phyloP scores from a whole-genome alignment of 192 early-diverging fungal genomes.

The Physocladia obscura region DNA sequence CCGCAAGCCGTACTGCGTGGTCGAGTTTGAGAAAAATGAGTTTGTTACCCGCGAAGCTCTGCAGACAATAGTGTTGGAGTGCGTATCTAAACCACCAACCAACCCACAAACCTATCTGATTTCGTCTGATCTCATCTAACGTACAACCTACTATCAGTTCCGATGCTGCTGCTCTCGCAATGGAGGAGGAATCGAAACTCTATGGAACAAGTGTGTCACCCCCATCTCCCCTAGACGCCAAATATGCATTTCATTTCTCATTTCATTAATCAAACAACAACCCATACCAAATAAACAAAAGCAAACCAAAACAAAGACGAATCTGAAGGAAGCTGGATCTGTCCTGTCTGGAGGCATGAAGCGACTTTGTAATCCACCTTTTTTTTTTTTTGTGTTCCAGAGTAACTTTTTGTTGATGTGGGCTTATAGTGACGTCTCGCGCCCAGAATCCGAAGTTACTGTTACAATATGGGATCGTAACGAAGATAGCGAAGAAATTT shows the following conservation, averaged over 20 bases:
- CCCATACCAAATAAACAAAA: too few species aligned
- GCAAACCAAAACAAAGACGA: too few species aligned
- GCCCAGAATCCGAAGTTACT: conserved; percentile 47
- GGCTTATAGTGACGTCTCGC: conserved; percentile 45
- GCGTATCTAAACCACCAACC: too few species aligned
- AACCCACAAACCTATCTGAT: too few species aligned
- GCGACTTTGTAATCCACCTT: conserved; percentile 51
- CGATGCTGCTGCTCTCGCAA: conserved; percentile 1
- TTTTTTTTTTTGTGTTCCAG: not conserved
- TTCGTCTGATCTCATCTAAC: too few species aligned
- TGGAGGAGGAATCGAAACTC: not conserved
- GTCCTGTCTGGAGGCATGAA: conserved; percentile 53
- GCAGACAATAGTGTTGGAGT: conserved; percentile 8
- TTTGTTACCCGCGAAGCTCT: conserved; percentile 53
- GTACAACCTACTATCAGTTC: not conserved
- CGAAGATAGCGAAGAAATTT: conserved; percentile 36
- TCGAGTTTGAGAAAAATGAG: conserved; percentile 60
- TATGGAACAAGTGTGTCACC: not conserved
- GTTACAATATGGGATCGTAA: conserved; percentile 55
- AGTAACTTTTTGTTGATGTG: not conserved
- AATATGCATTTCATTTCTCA: too few species aligned
- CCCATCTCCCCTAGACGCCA: too few species aligned
- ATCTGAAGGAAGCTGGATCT: conserved; percentile 15
- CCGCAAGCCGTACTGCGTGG: conserved; percentile 51
- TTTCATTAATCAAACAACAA: not conserved